Conservation (phyloP, 495 filamentous ascomycete genomes). For the Daldinia loculata region DNA sequence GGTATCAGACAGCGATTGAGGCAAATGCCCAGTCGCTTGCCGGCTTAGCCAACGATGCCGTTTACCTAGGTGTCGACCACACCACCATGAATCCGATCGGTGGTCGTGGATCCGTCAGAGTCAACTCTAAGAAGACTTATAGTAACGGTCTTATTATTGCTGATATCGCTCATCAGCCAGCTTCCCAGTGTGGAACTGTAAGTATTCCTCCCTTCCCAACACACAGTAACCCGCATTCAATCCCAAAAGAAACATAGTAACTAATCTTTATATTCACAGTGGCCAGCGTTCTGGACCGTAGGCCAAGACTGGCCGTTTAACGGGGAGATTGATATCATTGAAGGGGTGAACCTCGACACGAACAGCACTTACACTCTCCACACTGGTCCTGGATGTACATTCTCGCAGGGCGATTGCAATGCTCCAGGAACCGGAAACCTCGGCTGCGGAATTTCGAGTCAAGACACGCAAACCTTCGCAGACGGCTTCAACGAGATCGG, state of each 20-base stretch:
- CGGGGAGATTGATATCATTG: constrained; percentile 93
- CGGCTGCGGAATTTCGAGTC: constrained; percentile 59
- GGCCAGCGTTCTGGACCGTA: constrained; percentile 73
- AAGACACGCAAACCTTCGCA: constrained; percentile 66
- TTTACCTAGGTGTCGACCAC: constrained; percentile 66
- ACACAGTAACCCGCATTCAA: not conserved
- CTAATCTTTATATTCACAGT: constrained; percentile 39
- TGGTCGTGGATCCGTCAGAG: constrained; percentile 74
- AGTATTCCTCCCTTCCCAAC: constrained; percentile 2
- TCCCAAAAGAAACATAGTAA: not conserved
- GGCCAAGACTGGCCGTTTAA: constrained; percentile 78
- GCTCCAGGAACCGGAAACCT: constrained; percentile 57
- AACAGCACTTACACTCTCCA: constrained; percentile 79
- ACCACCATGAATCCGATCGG: constrained; percentile 50
- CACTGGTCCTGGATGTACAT: constrained; percentile 70
- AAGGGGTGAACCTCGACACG: constrained; percentile 76
- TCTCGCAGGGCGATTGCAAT: constrained; percentile 63
- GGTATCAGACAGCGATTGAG: constrained; percentile 65
- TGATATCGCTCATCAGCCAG: constrained; percentile 81
- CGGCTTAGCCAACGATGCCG: constrained; percentile 57
- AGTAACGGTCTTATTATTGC: constrained; percentile 75
- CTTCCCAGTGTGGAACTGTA: constrained; percentile 66
- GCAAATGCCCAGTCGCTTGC: constrained; percentile 67
- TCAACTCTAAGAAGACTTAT: constrained; percentile 73
- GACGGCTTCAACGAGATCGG: constrained; percentile 74